Percentiles rank a stretch among this genome's conserved stretches.
Evolutionary conservation across 257 asterid genomes (phyloP).

Genomic region (Solanum appendiculatum): DNA sequence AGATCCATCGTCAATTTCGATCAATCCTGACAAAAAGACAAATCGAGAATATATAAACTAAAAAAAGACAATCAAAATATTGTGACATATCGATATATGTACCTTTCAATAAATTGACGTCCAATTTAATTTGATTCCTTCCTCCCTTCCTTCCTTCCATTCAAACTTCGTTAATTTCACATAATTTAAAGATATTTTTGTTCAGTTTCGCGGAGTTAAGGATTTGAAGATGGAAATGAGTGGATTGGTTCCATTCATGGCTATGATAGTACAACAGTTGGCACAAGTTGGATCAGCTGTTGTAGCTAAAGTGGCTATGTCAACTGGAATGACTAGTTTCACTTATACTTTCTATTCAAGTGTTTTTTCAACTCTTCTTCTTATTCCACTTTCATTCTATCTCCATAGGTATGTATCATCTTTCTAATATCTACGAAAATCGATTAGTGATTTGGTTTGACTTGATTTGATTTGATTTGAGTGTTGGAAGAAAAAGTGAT

Average conservation of each 20-base stretch:
- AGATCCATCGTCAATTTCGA: background rate
- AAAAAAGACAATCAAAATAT: background rate
- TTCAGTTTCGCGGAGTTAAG: too few species aligned
- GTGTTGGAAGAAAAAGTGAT: accelerated
- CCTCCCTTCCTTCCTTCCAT: too few species aligned
- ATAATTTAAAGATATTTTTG: too few species aligned
- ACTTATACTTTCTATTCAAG: slow-evolving; percentile 38
- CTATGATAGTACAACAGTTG: slow-evolving; percentile 40
- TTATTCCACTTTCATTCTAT: slow-evolving; percentile 28
- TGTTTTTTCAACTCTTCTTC: slow-evolving; percentile 27
- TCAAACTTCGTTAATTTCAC: too few species aligned
- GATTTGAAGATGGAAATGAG: slow-evolving; percentile 10
- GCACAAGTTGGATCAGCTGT: slow-evolving; percentile 51
- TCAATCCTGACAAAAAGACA: background rate
- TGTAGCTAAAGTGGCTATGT: slow-evolving; percentile 38
- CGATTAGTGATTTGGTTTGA: background rate
- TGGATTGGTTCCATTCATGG: slow-evolving; percentile 33
- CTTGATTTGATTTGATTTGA: background rate
- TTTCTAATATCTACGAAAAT: too few species aligned
- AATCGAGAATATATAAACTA: background rate
- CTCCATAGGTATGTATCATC: slow-evolving; percentile 18
- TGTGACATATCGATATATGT: background rate
- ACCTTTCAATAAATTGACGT: accelerated
- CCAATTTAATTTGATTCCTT: too few species aligned
- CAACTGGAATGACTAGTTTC: slow-evolving; percentile 50